phyloP scores from a whole-genome alignment of 2,329 filamentous ascomycete species.

The Leptographium radiaticola region DNA sequence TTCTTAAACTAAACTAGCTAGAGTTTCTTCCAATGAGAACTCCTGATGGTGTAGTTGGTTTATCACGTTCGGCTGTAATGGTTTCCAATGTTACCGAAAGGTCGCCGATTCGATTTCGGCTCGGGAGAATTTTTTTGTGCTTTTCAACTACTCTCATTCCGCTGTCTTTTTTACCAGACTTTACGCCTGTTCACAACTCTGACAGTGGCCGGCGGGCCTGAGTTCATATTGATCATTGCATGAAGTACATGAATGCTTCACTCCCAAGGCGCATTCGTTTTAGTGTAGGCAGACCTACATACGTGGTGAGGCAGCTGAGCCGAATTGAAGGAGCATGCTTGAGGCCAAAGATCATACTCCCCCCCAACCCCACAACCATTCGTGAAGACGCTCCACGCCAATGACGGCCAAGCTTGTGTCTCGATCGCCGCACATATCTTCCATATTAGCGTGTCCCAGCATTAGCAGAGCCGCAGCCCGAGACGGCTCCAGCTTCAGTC shows the following conservation, averaged over 20 bases:
- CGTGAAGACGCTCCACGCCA: not conserved
- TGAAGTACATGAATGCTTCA: too few species aligned
- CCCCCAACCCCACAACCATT: not conserved
- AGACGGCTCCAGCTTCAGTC: not conserved
- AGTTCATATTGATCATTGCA: too few species aligned
- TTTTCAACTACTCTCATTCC: not conserved
- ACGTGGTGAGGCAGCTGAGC: too few species aligned
- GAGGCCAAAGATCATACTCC: not conserved
- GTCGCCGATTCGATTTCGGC: constrained; percentile 1
- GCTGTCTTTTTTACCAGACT: not conserved
- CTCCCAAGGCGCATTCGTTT: too few species aligned
- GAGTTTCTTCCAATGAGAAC: not conserved
- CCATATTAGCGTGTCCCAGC: not conserved
- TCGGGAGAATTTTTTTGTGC: not conserved
- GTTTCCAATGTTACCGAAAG: not conserved
- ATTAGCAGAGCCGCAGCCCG: not conserved
- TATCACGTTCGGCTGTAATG: constrained; percentile 1
- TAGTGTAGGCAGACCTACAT: too few species aligned
- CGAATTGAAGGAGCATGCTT: too few species aligned
- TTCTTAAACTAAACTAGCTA: not conserved
- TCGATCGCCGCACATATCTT: not conserved
- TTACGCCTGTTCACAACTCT: too few species aligned
- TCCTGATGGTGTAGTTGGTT: constrained; percentile 1
- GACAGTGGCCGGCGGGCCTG: too few species aligned
- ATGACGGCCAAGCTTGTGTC: not conserved